Evolutionary conservation across 352 stramenopile species (phyloP).

Genomic region (Thraustochytrium sp.): DNA sequence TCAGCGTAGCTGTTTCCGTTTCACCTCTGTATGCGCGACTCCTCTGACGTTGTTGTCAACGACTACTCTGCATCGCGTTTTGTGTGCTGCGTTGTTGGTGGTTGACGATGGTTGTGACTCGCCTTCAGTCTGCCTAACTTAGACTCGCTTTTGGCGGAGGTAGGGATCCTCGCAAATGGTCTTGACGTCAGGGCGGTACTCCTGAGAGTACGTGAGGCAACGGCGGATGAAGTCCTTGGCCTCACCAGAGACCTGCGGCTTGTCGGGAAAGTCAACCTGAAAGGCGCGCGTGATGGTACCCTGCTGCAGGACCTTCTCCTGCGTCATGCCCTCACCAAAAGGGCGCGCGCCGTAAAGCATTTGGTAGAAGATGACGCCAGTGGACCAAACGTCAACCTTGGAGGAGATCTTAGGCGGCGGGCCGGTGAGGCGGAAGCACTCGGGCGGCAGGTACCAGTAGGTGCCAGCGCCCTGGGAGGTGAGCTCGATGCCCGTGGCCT

Average conservation of each 20-base stretch:
- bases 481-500: constrained; percentile 75
- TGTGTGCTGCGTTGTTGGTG: neutral
- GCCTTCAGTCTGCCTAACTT: neutral
- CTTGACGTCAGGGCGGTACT: constrained; percentile 44
- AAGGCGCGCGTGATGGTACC: constrained; percentile 75
- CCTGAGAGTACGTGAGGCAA: constrained; percentile 58
- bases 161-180: constrained; percentile 46
- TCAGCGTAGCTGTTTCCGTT: no score
- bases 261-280: constrained; percentile 65
- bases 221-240: constrained; percentile 79
- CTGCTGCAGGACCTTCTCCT: constrained; percentile 57
- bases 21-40: no score
- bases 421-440: constrained; percentile 70
- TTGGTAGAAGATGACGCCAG: constrained; percentile 89
- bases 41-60: no score
- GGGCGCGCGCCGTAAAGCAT: constrained; percentile 82
- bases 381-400: constrained; percentile 86
- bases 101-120: neutral
- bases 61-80: no score
- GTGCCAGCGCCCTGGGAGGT: constrained; percentile 84
- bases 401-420: constrained; percentile 55
- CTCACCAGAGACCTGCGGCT: constrained; percentile 64
- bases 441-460: constrained; percentile 90
- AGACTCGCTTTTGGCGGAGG: constrained; percentile 45
- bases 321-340: constrained; percentile 78